Base-by-base conservation (phyloP, 129 eudicot species). In the Deinandra increscens region DNA sequence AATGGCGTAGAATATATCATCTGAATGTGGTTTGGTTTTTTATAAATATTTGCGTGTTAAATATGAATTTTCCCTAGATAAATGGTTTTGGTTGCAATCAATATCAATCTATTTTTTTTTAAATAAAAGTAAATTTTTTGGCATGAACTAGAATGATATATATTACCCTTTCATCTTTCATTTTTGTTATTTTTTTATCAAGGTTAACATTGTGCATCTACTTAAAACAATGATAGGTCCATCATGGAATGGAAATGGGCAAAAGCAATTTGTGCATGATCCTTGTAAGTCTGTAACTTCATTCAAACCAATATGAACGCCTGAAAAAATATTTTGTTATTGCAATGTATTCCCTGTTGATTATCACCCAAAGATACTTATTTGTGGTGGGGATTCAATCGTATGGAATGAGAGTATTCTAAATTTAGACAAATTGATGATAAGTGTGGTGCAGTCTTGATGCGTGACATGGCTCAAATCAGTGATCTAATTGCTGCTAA, bases 181-280 rank as follows among this genome's bases (percentile, higher is more conserved):
- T n/a, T n/a, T n/a, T n/a, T n/a, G n/a, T n/a, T n/a, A n/a, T n/a
- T 19, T 8, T 18, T 69, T 3, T 38, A 37, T 53, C 9, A 31
- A n/a, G 15, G 6, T 48, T 62, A 4, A 36, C 42, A 39, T 56
- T 48, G 59, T 54, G 64, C 6, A 64, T 50, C 58, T 9, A 18
- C 46, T 42, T 37, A n/a, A 29, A 60, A 66, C 20, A 31, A 45
- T 64, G 38, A 56, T 58, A 77, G 83, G 76, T 80, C 87, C 77
- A 65, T 91, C 67, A 84, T 93, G 98, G 98, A 93, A 93, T 76
- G 98, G 89, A 81, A 93, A 89, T 71, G 98, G 98, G 42, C 98
- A 93, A 73, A 83, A 70, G 66, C 98, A 93, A 77, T 93, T 83
- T 76, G 98, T 93, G 77, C 95, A 87, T 75, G 98, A 93, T 73